Evolutionary conservation across 2,329 filamentous ascomycete genomes (phyloP).

Genomic region (Zopfia rhizophila): DNA sequence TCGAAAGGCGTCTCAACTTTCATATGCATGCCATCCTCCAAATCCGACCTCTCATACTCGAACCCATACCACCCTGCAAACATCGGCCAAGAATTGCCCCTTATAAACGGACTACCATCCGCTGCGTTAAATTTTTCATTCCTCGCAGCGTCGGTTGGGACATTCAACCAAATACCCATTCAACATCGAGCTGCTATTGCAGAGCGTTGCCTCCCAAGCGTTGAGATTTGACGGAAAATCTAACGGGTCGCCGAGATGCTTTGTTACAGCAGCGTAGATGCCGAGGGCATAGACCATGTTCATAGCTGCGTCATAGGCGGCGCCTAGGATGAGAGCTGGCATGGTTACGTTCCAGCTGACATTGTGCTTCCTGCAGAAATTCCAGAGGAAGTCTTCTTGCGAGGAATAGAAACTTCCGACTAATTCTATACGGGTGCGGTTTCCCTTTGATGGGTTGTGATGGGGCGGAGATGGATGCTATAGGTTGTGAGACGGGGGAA

Average conservation of each 20-base stretch:
- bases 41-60: slow-evolving; percentile 46
- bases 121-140: slow-evolving; percentile 62
- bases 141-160: slow-evolving; percentile 52
- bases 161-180: slow-evolving; percentile 63
- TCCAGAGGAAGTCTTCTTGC: slow-evolving; percentile 62
- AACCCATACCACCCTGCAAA: slow-evolving; percentile 59
- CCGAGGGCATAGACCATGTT: slow-evolving; percentile 61
- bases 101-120: slow-evolving; percentile 59
- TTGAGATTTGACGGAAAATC: slow-evolving; percentile 57
- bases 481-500: slow-evolving; percentile 4
- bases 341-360: slow-evolving; percentile 60
- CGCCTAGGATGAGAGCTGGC: slow-evolving; percentile 61
- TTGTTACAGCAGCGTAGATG: slow-evolving; percentile 62
- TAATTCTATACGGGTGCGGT: slow-evolving; percentile 55
- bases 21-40: slow-evolving; percentile 27
- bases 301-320: slow-evolving; percentile 61
- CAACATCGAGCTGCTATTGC: slow-evolving; percentile 58
- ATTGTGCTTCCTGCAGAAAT: slow-evolving; percentile 53
- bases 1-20: slow-evolving; percentile 35
- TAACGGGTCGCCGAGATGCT: slow-evolving; percentile 53
- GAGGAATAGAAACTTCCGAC: slow-evolving; percentile 67
- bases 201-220: slow-evolving; percentile 57
- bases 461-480: slow-evolving; percentile 58
- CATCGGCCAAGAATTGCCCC: slow-evolving; percentile 61
- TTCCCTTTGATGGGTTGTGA: slow-evolving; percentile 58